Base-by-base conservation (phyloP, 805 yeast species). In the Yarrowia divulgata region DNA sequence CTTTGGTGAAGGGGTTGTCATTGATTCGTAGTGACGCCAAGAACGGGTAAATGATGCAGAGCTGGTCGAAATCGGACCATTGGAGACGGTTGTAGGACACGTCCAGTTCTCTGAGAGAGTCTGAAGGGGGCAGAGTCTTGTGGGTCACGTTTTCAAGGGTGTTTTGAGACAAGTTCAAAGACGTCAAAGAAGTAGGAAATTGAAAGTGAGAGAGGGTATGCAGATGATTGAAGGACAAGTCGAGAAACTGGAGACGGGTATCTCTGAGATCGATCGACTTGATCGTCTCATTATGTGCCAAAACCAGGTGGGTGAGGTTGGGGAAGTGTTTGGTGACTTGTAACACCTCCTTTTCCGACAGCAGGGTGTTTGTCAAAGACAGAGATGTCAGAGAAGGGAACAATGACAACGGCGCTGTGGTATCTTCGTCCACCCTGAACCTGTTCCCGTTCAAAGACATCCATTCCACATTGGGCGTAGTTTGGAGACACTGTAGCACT, bases 1-100 rank as follows among this genome's bases (percentile, higher is more conserved):
- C 66, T 14, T 60, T 10, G 4, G 66, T 60, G 8, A 45, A 60
- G 3, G 66, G 66, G 52, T 60, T 60, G 29, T 42, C 66, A 14
- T 60, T 60, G 52, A 60, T 45, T 3, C 66, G 40, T 5, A 60
- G 43, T 34, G 42, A 18, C 4, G 34, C 18, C 14, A 60, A n/a
- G 16, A 13, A 32, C 7, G 66, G 66, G 29, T 43, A 60, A 14
- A 45, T 34, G 8, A 32, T 5, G 9, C 66, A 60, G 1, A 60
- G 40, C 14, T 34, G 43, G 42, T 60, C 66, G 18, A 60, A 60
- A 10, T 60, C 66, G 2, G 52, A 32, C 66, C 66, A 60, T 19
- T 45, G 42, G 7, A 60, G 66, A 5, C 8, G n/a, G 32, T 60
- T 60, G 34, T 60, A 45, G 1, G 66, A 60, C 13, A 60, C 18